Evolutionary conservation across 306 rosid species (phyloP).

Genomic region (Dalbergia oliveri): DNA sequence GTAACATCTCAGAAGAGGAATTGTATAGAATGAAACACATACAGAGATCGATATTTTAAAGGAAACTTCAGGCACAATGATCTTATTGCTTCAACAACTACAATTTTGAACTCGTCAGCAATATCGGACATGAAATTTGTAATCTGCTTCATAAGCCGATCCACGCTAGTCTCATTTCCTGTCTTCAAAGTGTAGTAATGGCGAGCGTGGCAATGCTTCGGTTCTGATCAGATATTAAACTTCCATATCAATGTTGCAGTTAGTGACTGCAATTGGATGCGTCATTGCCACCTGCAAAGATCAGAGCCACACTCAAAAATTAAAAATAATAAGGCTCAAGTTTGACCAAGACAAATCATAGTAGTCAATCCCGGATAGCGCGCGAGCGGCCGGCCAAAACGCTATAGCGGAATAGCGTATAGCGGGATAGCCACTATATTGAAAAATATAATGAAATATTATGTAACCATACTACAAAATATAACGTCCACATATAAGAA

Average conservation of each 20-base stretch:
- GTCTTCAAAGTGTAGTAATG: conserved; percentile 97
- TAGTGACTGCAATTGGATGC: conserved; percentile 96
- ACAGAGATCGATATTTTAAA: conserved; percentile 91
- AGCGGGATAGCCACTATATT: too few relatives aligned
- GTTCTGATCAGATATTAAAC: conserved; percentile 93
- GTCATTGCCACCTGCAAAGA: conserved; percentile 93
- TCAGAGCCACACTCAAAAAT: conserved; percentile 25
- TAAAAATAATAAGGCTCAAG: conserved; percentile 14
- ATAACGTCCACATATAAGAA: too few relatives aligned
- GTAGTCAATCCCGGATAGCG: too few relatives aligned
- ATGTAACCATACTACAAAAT: too few relatives aligned
- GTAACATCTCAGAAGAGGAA: conserved; percentile 14
- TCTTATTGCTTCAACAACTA: conserved; percentile 97
- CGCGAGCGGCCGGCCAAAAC: too few relatives aligned
- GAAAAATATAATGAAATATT: too few relatives aligned
- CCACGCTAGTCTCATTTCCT: conserved; percentile 97
- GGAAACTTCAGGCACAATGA: conserved; percentile 96
- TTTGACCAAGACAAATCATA: conserved; percentile 39
- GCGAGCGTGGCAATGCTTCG: conserved; percentile 99
- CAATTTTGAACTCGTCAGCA: conserved; percentile 98
- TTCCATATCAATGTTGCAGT: conserved; percentile 99
- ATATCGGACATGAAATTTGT: conserved; percentile 98
- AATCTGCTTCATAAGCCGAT: conserved; percentile 97
- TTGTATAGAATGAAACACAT: conserved; percentile 33
- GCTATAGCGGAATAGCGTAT: too few relatives aligned